These are phyloP conservation scores for Stephania yunnanensis DNA, from an alignment of 164 flowering plant species.

Conservation along the genomic window DNA sequence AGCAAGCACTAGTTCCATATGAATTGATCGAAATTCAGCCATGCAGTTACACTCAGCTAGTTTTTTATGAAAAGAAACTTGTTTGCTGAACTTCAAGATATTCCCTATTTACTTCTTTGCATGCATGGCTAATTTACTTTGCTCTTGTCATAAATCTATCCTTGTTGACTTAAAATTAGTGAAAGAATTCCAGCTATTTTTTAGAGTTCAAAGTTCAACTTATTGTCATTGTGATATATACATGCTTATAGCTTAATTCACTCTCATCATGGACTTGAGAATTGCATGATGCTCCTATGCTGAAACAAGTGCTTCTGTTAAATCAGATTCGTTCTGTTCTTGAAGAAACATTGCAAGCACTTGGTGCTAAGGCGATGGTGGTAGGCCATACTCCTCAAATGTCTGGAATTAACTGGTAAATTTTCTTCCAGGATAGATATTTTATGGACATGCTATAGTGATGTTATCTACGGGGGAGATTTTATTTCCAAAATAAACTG, in stretches of 20 bases:
- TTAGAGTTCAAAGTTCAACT: too few species aligned
- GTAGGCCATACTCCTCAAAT: slow-evolving; percentile 97
- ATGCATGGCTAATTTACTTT: neutral
- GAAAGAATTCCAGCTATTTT: too few species aligned
- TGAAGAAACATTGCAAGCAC: slow-evolving; percentile 60
- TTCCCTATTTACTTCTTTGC: neutral
- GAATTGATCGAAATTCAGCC: neutral
- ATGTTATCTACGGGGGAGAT: neutral
- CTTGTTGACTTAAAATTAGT: too few species aligned
- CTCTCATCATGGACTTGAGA: neutral
- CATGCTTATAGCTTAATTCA: neutral
- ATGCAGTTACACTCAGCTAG: neutral
- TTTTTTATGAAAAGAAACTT: neutral
- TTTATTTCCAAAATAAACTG: neutral
- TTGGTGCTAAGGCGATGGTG: slow-evolving; percentile 88
- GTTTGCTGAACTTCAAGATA: neutral
- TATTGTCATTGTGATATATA: too few species aligned
- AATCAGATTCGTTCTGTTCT: slow-evolving; percentile 59
- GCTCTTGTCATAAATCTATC: neutral
- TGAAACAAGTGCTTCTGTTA: slow-evolving; percentile 9
- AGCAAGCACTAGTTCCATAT: neutral
- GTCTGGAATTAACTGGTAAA: slow-evolving; percentile 75
- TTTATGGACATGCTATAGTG: neutral
- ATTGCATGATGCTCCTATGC: neutral
- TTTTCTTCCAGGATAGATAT: neutral